Evolutionary conservation across 495 filamentous ascomycete genomes (phyloP), one percentile per base, ranked within the genome.

Genomic region (Parathielavia appendiculata): DNA sequence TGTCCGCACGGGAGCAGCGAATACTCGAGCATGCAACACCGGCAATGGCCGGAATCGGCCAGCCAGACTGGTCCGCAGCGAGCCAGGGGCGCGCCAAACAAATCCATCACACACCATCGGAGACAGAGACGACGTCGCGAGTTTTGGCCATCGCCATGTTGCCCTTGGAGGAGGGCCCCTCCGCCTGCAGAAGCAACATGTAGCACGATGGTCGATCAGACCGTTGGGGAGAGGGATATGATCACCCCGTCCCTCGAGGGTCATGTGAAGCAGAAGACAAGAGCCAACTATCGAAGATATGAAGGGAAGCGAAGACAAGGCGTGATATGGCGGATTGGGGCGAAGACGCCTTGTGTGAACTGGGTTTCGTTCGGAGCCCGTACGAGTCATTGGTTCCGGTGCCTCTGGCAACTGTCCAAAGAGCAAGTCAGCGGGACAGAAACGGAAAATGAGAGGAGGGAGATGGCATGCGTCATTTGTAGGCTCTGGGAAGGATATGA

Each of bases 401-500:
- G 7, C 50, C 35, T 5, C 12, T 41, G 13, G 16, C 22, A 14
- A 5, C 32, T n/a, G 8, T 35, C 13, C 45, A 38, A 16, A 19
- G 23, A 11, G 22, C 3, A 48, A 17, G 23, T 40, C 30, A 10
- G 22, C 14, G 12, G 35, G 32, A 23, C 48, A 43, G n/a, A 44
- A n/a, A n/a, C 51, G 22, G 57, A 54, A 12, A 60, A 51, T 9
- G 73, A 30, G 73, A 2, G 74, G 73, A 71, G 74, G 73, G 73
- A 71, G 50, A 34, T 54, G 51, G 57, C 44, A n/a, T 50, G 51
- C 40, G 34, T 54, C 1, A 60, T 60, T 32, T 20, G 19, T 23
- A 32, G 35, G 20, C 51, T 51, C n/a, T 38, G 43, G 32, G 45
- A 22, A n/a, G 57, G 43, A 38, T 60, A 52, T 22, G 57, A 54